Percentiles rank a stretch among this genome's conserved stretches.
phyloP scores from a whole-genome alignment of 441 rosid species.

The Rhodomyrtus psidioides region DNA sequence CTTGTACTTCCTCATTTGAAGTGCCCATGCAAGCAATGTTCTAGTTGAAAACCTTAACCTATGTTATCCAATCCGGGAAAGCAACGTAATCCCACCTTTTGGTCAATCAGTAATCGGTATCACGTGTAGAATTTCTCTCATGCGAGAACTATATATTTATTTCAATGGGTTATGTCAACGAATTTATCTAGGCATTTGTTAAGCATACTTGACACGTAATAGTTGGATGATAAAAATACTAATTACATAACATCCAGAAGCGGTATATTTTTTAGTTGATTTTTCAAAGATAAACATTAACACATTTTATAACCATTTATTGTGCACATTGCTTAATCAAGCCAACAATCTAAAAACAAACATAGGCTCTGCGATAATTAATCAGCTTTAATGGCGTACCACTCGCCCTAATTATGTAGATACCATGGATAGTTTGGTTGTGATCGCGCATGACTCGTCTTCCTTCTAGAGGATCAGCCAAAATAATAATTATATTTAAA shows the following conservation, averaged over 20 bases:
- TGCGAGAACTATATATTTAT: background rate
- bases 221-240: background rate
- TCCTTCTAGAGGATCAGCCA: too few species aligned
- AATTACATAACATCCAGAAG: background rate
- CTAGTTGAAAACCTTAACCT: too few species aligned
- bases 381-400: background rate
- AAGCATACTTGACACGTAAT: too few species aligned
- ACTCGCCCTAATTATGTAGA: background rate
- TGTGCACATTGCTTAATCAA: background rate
- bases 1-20: too few species aligned
- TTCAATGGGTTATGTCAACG: background rate
- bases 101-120: background rate
- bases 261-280: too few species aligned
- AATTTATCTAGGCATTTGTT: background rate
- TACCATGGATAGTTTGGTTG: background rate
- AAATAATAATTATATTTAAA: too few species aligned
- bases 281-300: too few species aligned
- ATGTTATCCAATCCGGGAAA: too few species aligned
- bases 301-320: too few species aligned
- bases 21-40: too few species aligned
- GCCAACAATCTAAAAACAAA: background rate
- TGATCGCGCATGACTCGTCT: background rate
- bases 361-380: background rate
- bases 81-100: too few species aligned
- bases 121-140: background rate